Base-by-base conservation (phyloP, 768 basidiomycete genomes). In the Suillus cothurnatus region DNA sequence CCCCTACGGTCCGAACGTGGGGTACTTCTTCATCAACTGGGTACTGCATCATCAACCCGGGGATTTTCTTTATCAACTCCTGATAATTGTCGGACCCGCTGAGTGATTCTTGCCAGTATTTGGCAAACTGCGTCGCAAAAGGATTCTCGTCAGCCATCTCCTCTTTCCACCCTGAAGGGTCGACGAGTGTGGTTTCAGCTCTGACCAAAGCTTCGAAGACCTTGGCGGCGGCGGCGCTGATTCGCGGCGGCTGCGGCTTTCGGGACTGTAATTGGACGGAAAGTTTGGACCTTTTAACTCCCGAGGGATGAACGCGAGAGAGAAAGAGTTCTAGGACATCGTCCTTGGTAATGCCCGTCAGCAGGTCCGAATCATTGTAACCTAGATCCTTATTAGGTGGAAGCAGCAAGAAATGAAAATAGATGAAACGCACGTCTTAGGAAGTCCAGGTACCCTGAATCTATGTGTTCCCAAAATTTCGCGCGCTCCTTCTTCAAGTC, bases 361-460 rank as follows among this genome's bases (percentile, higher is more conserved):
- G 77, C 6, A 86, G 71, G 41, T 83, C 80, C 12, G 91, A 90
- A 71, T 98, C 94, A n/a, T 84, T 83, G 66, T 85, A 82, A 52
- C 85, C 96, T 97, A 71, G 52, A 38, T 31, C 26, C 47, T 28
- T 23, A 38, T 61, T 32, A 62, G 62, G 63, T 2, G 26, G 32
- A 14, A 45, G 15, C n/a, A n/a, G 32, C 43, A 45, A 39, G 11
- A 34, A 62, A 26, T 55, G 17, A 31, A 21, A 36, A 49, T 21
- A 6, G 58, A n/a, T 47, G 31, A 19, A 14, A 85, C 90, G 76
- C 74, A 95, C 96, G 85, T 73, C 91, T 85, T 65, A 86, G 77
- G 81, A 99, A 99, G 78, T 98, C 95, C 68, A 88, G 86, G 69
- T 91, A 93, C 5, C 95, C 92, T 28, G 84, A 87, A 67, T 86